These are phyloP conservation scores for Rhodofomes roseus DNA, from an alignment of 1,284 basidiomycete genomes.

Conservation along the genomic window DNA sequence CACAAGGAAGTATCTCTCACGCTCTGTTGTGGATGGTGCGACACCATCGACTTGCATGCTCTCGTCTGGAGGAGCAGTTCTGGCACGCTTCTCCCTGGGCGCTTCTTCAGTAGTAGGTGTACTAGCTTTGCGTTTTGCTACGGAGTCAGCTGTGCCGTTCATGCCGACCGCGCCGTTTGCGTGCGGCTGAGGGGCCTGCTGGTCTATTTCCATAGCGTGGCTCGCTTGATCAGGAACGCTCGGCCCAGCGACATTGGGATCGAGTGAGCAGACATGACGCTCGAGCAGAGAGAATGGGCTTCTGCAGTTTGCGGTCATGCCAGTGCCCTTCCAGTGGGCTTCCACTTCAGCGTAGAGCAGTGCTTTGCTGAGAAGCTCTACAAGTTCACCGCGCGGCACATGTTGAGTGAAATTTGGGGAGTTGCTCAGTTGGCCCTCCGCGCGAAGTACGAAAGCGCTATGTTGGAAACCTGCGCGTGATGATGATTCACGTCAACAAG, in stretches of 20 bases:
- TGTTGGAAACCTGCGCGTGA: conserved; percentile 63
- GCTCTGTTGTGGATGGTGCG: conserved; percentile 20
- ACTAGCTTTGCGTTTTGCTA: conserved; percentile 28
- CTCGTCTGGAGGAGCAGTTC: conserved; percentile 20
- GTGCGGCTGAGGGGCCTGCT: background rate
- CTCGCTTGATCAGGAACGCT: background rate
- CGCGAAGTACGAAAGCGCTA: conserved; percentile 70
- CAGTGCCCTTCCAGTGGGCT: conserved; percentile 67
- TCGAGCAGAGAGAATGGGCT: conserved; percentile 68
- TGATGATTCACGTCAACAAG: background rate
- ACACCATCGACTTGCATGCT: conserved; percentile 23
- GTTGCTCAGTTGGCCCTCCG: conserved; percentile 65
- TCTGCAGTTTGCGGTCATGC: conserved; percentile 59
- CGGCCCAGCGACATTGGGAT: conserved; percentile 22
- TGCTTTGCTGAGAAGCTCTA: conserved; percentile 78
- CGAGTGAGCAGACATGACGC: conserved; percentile 59
- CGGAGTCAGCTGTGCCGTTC: conserved; percentile 17
- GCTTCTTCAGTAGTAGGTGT: conserved; percentile 21
- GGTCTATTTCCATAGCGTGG: background rate
- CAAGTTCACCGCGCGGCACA: conserved; percentile 77
- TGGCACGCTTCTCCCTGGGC: conserved; percentile 29
- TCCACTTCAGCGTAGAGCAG: conserved; percentile 83
- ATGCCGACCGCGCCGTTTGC: conserved; percentile 4
- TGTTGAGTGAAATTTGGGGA: conserved; percentile 65
- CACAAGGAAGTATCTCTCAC: conserved; percentile 14